Percentiles rank a stretch among this genome's conserved stretches.
Evolutionary conservation across 495 filamentous ascomycete genomes (phyloP).

Genomic region (Penicillium salamii): DNA sequence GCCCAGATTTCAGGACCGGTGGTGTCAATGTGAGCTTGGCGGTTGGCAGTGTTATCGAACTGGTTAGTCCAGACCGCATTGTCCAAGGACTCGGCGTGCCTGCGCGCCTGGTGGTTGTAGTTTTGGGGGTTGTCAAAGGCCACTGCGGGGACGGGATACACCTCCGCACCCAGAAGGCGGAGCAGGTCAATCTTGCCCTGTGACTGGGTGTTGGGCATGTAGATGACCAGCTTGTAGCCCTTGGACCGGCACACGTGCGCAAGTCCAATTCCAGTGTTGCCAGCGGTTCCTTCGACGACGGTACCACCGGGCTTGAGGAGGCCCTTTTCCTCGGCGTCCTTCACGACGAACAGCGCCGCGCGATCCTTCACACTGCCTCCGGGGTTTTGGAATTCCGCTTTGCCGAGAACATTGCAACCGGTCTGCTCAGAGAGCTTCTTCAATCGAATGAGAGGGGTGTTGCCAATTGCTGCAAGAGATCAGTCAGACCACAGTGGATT

Average conservation of each 20-base stretch:
- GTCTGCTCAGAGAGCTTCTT: conserved; percentile 87
- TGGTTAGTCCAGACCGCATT: conserved; percentile 99
- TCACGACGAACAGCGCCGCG: conserved; percentile 89
- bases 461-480: conserved; percentile 74
- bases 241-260: conserved; percentile 93
- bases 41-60: conserved; percentile 95
- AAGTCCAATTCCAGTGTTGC: conserved; percentile 96
- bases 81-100: conserved; percentile 78
- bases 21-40: conserved; percentile 91
- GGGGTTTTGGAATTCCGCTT: conserved; percentile 98
- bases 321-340: conserved; percentile 87
- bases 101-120: conserved; percentile 92
- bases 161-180: conserved; percentile 89
- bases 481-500: conserved; percentile 8
- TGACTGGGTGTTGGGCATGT: conserved; percentile 99
- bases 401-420: conserved; percentile 91
- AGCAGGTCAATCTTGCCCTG: conserved; percentile 96
- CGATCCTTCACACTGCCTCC: conserved; percentile 96
- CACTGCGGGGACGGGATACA: conserved; percentile 95
- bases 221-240: conserved; percentile 94
- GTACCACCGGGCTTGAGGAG: conserved; percentile 82
- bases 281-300: conserved; percentile 93
- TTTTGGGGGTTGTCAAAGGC: conserved; percentile 95
- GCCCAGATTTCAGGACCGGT: conserved; percentile 96
- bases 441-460: conserved; percentile 89